Conservation (phyloP, 1,284 basidiomycete species). For the Veloporphyrellus conicus region DNA sequence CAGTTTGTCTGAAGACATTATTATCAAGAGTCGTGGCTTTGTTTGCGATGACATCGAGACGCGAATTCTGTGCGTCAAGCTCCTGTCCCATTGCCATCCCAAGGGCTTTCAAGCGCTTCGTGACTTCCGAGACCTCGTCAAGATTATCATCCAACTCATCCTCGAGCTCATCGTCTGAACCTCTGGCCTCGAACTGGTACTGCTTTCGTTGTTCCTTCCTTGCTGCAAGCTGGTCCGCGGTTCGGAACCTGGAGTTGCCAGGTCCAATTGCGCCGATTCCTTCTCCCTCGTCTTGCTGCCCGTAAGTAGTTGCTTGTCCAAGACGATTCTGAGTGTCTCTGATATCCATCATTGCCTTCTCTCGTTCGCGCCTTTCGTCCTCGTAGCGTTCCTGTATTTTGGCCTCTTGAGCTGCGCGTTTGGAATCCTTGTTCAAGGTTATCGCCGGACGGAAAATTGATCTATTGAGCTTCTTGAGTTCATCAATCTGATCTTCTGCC, state of each 20-base stretch:
- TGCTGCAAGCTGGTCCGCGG: conserved; percentile 44
- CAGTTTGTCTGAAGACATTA: conserved; percentile 64
- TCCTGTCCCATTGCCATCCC: conserved; percentile 83
- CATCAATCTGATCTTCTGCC: conserved; percentile 90
- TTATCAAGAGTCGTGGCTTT: conserved; percentile 67
- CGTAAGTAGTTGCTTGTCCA: conserved; percentile 68
- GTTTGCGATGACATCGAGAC: conserved; percentile 64
- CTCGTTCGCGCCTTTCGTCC: conserved; percentile 82
- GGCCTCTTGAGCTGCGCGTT: conserved; percentile 87
- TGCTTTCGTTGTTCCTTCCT: conserved; percentile 73
- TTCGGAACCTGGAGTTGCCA: conserved; percentile 41
- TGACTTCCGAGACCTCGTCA: conserved; percentile 80
- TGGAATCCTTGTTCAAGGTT: conserved; percentile 87
- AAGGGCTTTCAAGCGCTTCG: conserved; percentile 80
- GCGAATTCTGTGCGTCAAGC: conserved; percentile 69
- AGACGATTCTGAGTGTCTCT: conserved; percentile 84
- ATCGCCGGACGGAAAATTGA: conserved; percentile 94
- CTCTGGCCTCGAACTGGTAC: conserved; percentile 93
- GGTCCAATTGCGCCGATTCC: conserved; percentile 32
- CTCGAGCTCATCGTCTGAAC: conserved; percentile 94
- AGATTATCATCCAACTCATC: conserved; percentile 89
- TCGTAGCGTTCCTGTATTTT: conserved; percentile 86
- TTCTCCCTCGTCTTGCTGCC: conserved; percentile 44
- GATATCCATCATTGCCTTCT: conserved; percentile 82
- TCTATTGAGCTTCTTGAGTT: conserved; percentile 89